A percentile compares a stretch with the other conserved stretches of the same genome.
Conservation (phyloP, 2,329 filamentous ascomycete genomes). For the Colletotrichum endophyticum region DNA sequence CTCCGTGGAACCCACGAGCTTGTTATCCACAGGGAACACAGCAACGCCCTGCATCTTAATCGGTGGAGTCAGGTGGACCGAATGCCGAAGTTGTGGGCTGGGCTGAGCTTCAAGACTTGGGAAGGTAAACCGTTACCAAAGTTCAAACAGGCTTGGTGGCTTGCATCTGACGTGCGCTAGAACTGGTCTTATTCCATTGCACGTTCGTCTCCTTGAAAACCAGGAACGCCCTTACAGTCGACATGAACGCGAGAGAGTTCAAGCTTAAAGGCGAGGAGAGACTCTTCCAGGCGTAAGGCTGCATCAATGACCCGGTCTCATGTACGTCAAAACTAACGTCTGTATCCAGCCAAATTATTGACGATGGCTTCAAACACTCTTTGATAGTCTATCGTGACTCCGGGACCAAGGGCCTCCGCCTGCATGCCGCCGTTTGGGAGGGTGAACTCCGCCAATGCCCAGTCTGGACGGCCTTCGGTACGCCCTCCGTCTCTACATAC, state of each 20-base stretch:
- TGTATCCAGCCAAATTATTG: slow-evolving; percentile 54
- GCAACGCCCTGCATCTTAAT: slow-evolving; percentile 50
- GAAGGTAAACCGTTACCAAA: slow-evolving; percentile 51
- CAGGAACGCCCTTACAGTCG: slow-evolving; percentile 48
- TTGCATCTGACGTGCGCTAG: slow-evolving; percentile 36
- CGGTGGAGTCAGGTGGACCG: slow-evolving; percentile 53
- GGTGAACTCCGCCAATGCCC: slow-evolving; percentile 60
- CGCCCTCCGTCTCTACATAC: slow-evolving; percentile 17
- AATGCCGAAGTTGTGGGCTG: slow-evolving; percentile 57
- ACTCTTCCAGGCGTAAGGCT: slow-evolving; percentile 61
- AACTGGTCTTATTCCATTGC: slow-evolving; percentile 64
- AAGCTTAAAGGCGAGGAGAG: slow-evolving; percentile 51
- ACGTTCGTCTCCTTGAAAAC: slow-evolving; percentile 63
- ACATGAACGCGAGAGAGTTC: slow-evolving; percentile 51
- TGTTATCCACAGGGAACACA: slow-evolving; percentile 53
- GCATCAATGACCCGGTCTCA: background rate
- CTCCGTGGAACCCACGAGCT: slow-evolving; percentile 59
- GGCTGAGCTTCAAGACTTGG: slow-evolving; percentile 63
- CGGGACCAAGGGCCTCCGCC: slow-evolving; percentile 51
- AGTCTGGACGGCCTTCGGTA: slow-evolving; percentile 70
- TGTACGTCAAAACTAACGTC: background rate
- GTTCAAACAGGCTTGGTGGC: background rate
- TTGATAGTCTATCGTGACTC: slow-evolving; percentile 60
- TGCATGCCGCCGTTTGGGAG: slow-evolving; percentile 62
- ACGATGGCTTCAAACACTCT: slow-evolving; percentile 58